Conservation (phyloP, 2,329 filamentous ascomycete genomes). For the Penicillium sp. region DNA sequence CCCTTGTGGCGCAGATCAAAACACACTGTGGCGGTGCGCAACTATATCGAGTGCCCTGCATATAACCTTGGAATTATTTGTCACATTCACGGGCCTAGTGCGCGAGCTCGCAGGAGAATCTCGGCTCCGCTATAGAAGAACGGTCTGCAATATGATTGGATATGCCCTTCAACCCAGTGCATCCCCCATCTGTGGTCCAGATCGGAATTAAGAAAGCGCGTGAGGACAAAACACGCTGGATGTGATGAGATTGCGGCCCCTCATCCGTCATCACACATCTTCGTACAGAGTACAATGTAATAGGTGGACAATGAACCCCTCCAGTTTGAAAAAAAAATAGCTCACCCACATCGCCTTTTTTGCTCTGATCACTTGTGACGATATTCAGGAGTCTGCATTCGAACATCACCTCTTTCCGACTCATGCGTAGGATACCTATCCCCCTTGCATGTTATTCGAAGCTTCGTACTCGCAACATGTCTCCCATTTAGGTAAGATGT, state of each 20-base stretch:
- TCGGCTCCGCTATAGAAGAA: constrained; percentile 1
- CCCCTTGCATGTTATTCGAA: constrained; percentile 21
- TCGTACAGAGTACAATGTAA: neutral
- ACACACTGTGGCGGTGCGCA: constrained; percentile 22
- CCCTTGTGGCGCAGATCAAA: constrained; percentile 17
- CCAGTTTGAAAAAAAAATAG: neutral
- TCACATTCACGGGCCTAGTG: constrained; percentile 1
- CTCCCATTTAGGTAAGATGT: neutral
- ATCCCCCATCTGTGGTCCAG: constrained; percentile 17
- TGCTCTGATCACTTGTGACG: neutral
- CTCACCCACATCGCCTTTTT: neutral
- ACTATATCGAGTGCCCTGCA: constrained; percentile 2
- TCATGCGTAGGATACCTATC: constrained; percentile 13
- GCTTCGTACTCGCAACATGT: neutral
- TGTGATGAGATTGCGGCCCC: constrained; percentile 21
- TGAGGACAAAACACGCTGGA: constrained; percentile 4
- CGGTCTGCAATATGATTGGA: constrained; percentile 10
- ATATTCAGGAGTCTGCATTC: constrained; percentile 11
- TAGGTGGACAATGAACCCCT: neutral
- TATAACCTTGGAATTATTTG: neutral
- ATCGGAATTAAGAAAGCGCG: constrained; percentile 16
- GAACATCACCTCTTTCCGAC: constrained; percentile 2
- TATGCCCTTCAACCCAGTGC: constrained; percentile 6
- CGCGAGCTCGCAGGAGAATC: neutral
- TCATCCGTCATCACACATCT: constrained; percentile 18